Evolutionary conservation across 257 asterid species (phyloP), one percentile per base, ranked within the genome.

Genomic region (Nicotiana paniculata): DNA sequence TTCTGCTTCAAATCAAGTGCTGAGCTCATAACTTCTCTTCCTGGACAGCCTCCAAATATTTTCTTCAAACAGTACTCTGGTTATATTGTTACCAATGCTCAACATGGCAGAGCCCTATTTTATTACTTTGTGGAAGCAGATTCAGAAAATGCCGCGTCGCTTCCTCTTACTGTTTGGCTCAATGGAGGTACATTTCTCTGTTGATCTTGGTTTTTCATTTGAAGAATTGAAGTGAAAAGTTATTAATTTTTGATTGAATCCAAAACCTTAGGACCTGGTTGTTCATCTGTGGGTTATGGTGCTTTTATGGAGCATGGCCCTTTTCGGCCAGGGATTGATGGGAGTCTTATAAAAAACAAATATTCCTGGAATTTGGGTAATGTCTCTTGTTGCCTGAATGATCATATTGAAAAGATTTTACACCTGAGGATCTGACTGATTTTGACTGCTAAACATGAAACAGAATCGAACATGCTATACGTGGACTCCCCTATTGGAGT

Each of bases 401-500:
- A 68, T 77, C 65, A 26, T 5, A 2, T 26, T 11, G 2, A 2
- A 55, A 33, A 39, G 72, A 15, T 21, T 59, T 4, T 51, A 16
- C 26, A 17, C 62, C 35, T 10, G 6, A 15, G 24, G 63, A 62
- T 57, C 15, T 21, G n/a, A 48, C 8, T 65, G 48, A 59, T 72
- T 35, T 21, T 57, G 33, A 76, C 68, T 12, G 61, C 18, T 54
- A 12, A 58, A 74, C 48, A 51, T 26, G 78, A 48, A 67, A 62
- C 83, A 86, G 86, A 76, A 53, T 83, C 86, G 2, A 86, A 86
- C 83, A 77, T 86, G 89, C 48, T 86, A 58, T 81, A 86, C 1
- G 79, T 83, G 78, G 86, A 86, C 33, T 83, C 83, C 21, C 89
- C 89, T 0, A 83, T 86, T 54, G 86, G 89, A 6, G 86, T 80